Evolutionary conservation across 345 rosid genomes (phyloP).

Genomic region (Eucalyptus paniculata): DNA sequence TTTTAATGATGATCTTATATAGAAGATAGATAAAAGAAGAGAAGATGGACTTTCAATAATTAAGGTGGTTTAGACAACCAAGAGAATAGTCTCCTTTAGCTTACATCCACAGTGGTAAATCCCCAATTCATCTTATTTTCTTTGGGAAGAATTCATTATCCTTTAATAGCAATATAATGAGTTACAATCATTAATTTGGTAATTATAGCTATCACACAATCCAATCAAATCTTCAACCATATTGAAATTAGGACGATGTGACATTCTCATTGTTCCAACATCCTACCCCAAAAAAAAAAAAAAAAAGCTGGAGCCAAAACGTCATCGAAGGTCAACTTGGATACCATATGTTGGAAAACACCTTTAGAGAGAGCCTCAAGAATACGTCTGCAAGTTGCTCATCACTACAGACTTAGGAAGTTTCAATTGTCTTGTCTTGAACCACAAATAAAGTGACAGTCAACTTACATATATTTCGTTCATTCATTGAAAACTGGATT

Average conservation of each 20-base stretch:
- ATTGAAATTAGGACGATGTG: background rate
- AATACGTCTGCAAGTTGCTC: background rate
- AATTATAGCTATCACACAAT: background rate
- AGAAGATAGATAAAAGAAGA: background rate
- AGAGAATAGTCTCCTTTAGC: background rate
- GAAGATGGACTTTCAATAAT: background rate
- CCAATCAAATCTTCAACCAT: background rate
- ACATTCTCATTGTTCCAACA: background rate
- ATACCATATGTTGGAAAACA: background rate
- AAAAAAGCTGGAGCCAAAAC: too few species aligned
- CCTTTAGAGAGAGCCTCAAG: background rate
- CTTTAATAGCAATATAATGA: background rate
- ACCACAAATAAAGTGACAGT: background rate
- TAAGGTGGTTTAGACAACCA: background rate
- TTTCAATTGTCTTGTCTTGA: background rate
- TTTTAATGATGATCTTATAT: background rate
- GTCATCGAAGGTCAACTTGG: background rate
- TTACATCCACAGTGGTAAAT: background rate
- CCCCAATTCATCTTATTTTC: background rate
- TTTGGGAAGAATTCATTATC: background rate
- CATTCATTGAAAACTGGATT: accelerated
- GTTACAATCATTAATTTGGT: background rate
- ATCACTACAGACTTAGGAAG: accelerated
- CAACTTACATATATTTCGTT: accelerated
- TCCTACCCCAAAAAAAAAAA: too few species aligned